These are phyloP conservation scores for Ormosia semicastrata DNA, from an alignment of 306 rosid species.

Conservation along the genomic window DNA sequence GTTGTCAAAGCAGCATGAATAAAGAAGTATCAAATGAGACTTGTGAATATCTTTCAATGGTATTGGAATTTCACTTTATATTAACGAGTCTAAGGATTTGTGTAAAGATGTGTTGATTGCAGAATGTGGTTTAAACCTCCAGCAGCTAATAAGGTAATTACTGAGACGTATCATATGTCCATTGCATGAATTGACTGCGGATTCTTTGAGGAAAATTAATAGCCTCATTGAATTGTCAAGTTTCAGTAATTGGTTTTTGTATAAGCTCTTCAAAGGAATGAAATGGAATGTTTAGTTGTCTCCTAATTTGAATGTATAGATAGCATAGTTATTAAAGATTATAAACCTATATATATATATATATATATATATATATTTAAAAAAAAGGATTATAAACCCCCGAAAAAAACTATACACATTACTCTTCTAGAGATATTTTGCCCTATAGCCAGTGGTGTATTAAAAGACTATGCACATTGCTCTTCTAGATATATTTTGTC, in stretches of 20 bases:
- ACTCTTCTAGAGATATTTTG: no score
- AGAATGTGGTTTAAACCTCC: slow-evolving; percentile 27
- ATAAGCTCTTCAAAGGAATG: slow-evolving; percentile 26
- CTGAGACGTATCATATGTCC: background rate
- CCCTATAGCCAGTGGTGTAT: no score
- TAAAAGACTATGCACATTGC: no score
- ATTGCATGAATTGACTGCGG: slow-evolving; percentile 26
- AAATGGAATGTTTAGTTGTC: slow-evolving; percentile 20
- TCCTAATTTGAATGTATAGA: background rate
- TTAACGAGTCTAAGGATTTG: slow-evolving; percentile 18
- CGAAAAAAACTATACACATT: no score
- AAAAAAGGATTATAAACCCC: no score
- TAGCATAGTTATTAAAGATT: background rate
- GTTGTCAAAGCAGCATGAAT: slow-evolving; percentile 34
- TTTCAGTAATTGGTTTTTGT: slow-evolving; percentile 23
- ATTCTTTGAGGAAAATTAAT: slow-evolving; percentile 10
- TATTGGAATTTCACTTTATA: slow-evolving; percentile 15
- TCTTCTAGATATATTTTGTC: no score
- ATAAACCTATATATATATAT: no score
- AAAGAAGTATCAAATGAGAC: background rate
- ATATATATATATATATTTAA: no score
- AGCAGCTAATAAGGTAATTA: slow-evolving; percentile 25
- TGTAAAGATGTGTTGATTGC: slow-evolving; percentile 29
- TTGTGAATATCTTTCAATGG: background rate
- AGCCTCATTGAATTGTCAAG: slow-evolving; percentile 16